phyloP scores from a whole-genome alignment of 2,329 filamentous ascomycete species.

The Xylaria hypoxylon region DNA sequence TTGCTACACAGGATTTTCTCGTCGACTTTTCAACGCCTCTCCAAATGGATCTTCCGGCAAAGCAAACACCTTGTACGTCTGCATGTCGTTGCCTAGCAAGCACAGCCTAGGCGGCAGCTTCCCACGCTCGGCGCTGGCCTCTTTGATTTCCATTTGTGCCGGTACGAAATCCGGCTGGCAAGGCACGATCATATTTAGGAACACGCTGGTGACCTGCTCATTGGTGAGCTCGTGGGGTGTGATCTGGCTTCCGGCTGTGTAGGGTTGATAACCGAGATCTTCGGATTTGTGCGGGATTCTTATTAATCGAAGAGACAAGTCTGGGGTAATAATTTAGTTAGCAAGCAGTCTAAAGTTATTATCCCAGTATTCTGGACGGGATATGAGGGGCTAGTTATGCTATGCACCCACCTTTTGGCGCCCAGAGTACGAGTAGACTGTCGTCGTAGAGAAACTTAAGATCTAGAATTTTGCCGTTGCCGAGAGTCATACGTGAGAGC shows the following conservation, averaged over 20 bases:
- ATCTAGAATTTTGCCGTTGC: conserved; percentile 64
- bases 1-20: conserved; percentile 6
- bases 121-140: conserved; percentile 57
- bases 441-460: conserved; percentile 75
- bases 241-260: conserved; percentile 43
- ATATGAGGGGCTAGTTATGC: neutral
- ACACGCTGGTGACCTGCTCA: conserved; percentile 48
- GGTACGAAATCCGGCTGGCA: conserved; percentile 54
- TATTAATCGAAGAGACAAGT: conserved; percentile 47
- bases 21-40: conserved; percentile 21
- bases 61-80: conserved; percentile 61
- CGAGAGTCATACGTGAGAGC: conserved; percentile 58
- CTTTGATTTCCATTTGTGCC: conserved; percentile 64
- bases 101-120: conserved; percentile 63
- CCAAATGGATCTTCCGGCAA: conserved; percentile 52
- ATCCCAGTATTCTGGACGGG: neutral
- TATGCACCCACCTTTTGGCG: conserved; percentile 51
- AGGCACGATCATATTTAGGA: conserved; percentile 48
- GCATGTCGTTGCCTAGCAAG: conserved; percentile 62
- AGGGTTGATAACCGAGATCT: conserved; percentile 54
- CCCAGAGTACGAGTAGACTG: conserved; percentile 70
- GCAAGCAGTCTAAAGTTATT: neutral
- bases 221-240: conserved; percentile 47
- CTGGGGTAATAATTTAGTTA: conserved; percentile 28
- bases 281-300: conserved; percentile 54